Evolutionary conservation across 441 rosid species (phyloP).

Genomic region (Pelargonium myrrhifolium): DNA sequence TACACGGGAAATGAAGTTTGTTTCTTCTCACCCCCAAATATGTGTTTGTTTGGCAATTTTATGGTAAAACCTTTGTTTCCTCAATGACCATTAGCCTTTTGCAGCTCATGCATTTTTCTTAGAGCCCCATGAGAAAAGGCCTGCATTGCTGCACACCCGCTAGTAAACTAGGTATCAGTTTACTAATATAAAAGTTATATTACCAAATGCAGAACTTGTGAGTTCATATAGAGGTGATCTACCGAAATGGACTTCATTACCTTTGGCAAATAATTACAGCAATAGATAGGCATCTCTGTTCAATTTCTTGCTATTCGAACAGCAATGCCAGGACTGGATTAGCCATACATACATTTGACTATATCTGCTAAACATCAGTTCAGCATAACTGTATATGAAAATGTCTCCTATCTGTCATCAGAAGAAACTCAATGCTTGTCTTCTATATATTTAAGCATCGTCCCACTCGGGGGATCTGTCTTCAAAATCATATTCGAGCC

Average conservation of each 20-base stretch:
- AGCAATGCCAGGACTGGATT: background rate
- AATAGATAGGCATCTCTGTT: background rate
- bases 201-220: background rate
- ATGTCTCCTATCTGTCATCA: background rate
- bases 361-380: background rate
- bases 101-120: no score
- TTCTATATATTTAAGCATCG: slow-evolving; percentile 4
- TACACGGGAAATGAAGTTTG: background rate
- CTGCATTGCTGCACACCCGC: no score
- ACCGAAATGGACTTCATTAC: background rate
- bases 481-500: slow-evolving; percentile 42
- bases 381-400: background rate
- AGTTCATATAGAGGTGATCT: background rate
- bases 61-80: background rate
- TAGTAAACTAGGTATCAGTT: no score
- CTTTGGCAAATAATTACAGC: background rate
- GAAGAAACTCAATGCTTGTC: background rate
- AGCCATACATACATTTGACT: background rate
- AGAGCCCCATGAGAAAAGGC: no score
- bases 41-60: no score
- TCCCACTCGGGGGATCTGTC: slow-evolving; percentile 63
- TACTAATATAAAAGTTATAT: no score
- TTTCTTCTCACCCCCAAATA: background rate
- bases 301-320: slow-evolving; percentile 3
- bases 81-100: background rate